Evolutionary conservation across 2,329 filamentous ascomycete genomes (phyloP).

Genomic region (Pyrenochaeta sp.): DNA sequence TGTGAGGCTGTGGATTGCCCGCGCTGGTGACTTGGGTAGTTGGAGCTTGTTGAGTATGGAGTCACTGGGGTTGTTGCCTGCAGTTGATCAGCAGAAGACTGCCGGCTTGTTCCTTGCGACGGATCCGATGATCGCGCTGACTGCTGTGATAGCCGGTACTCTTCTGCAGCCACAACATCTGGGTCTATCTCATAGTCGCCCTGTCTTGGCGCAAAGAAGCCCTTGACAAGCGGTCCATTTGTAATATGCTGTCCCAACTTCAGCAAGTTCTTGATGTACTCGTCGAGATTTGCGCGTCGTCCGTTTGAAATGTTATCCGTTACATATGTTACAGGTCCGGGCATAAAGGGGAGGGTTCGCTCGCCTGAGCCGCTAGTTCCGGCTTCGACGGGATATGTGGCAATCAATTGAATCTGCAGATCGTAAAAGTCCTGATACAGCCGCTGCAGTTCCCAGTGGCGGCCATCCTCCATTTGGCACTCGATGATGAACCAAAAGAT

Average conservation of each 20-base stretch:
- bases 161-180: slow-evolving; percentile 67
- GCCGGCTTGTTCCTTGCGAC: slow-evolving; percentile 45
- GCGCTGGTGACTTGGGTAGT: slow-evolving; percentile 54
- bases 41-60: slow-evolving; percentile 45
- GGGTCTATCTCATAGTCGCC: slow-evolving; percentile 94
- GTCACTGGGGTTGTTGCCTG: slow-evolving; percentile 47
- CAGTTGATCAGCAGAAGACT: slow-evolving; percentile 51
- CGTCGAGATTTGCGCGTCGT: slow-evolving; percentile 88
- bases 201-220: slow-evolving; percentile 88
- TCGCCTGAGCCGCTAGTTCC: slow-evolving; percentile 79
- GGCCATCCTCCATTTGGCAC: slow-evolving; percentile 86
- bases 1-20: slow-evolving; percentile 48
- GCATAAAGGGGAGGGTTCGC: slow-evolving; percentile 94
- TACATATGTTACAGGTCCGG: slow-evolving; percentile 94
- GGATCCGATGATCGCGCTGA: slow-evolving; percentile 52
- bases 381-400: slow-evolving; percentile 89
- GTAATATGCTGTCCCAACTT: slow-evolving; percentile 85
- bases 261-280: slow-evolving; percentile 92
- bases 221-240: slow-evolving; percentile 81
- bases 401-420: slow-evolving; percentile 94
- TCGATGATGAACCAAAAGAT: slow-evolving; percentile 99
- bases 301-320: slow-evolving; percentile 98
- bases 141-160: slow-evolving; percentile 75
- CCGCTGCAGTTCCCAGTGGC: slow-evolving; percentile 90
- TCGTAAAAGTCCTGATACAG: slow-evolving; percentile 99